Percentiles rank a stretch among this genome's conserved stretches.
These are phyloP conservation scores for Nadsonia starkeyi-henricii DNA, from an alignment of 1,139 yeast species.

Conservation along the genomic window DNA sequence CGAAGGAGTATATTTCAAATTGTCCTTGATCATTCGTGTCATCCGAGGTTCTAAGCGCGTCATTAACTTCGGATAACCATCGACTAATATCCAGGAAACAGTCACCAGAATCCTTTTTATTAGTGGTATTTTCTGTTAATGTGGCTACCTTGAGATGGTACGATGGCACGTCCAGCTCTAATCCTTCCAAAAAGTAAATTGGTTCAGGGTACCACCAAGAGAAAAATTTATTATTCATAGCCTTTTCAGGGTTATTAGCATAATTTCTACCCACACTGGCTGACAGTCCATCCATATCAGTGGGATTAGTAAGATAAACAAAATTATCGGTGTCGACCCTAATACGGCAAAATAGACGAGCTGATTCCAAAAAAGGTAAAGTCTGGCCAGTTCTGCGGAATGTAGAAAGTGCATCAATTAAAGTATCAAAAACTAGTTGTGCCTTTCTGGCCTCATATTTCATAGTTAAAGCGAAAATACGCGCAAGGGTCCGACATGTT, in stretches of 20 bases:
- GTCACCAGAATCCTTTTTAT: constrained; percentile 12
- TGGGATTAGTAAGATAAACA: constrained; percentile 40
- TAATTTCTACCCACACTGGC: constrained; percentile 42
- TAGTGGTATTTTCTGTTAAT: constrained; percentile 3
- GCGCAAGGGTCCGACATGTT: constrained; percentile 10
- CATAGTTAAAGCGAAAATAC: constrained; percentile 7
- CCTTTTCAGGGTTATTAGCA: constrained; percentile 17
- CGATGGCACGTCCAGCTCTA: constrained; percentile 17
- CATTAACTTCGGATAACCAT: constrained; percentile 41
- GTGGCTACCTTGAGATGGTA: constrained; percentile 9
- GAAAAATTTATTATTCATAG: constrained; percentile 9
- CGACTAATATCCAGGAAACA: constrained; percentile 30
- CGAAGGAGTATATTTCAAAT: constrained; percentile 60
- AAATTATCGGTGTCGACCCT: constrained; percentile 36
- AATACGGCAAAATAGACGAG: constrained; percentile 42
- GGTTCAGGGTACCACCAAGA: constrained; percentile 54
- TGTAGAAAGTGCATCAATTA: constrained; percentile 10
- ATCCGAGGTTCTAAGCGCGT: constrained; percentile 28
- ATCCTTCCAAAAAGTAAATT: constrained; percentile 33
- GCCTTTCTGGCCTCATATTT: constrained; percentile 20
- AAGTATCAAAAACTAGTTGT: constrained; percentile 17
- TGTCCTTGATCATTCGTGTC: constrained; percentile 30
- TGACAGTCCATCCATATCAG: constrained; percentile 55
- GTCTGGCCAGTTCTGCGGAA: constrained; percentile 7
- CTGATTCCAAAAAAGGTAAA: constrained; percentile 32